Base-by-base conservation (phyloP, 345 rosid species). In the Aquilaria sinensis region DNA sequence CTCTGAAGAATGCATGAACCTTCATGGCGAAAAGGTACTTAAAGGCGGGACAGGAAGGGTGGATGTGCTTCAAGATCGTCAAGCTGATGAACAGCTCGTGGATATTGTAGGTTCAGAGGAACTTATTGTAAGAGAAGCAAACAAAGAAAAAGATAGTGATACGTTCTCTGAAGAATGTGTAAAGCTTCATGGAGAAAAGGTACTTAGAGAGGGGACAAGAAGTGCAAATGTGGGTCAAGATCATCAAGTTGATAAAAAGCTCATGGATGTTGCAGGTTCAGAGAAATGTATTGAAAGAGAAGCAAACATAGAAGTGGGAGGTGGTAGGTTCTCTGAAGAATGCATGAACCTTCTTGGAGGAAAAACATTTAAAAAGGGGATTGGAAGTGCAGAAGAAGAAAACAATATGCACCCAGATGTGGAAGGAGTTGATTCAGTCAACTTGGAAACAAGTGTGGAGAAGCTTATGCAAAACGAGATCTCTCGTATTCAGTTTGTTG, bases 361-460 rank as follows among this genome's bases (percentile, higher is more conserved):
- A 11, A 33, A 53, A 41, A 41, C 66, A 37, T 29, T 13, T 7
- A 41, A 5, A 52, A 34, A 53, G 37, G 54, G 4, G 46, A 10
- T 53, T 57, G 46, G 31, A n/a, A 43, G 31, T 31, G 3, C 31
- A 1, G 60, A 54, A 23, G 54, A 4, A 13, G 78, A 70, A 58
- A 72, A 29, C 43, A 72, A 70, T 55, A 62, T 47, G 45, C 67
- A 56, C 37, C 37, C 23, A 47, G 63, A 53, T 46, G 46, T 56
- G 15, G 61, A 46, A 32, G 75, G 66, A 30, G 14, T 49, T 56
- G 47, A 61, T 60, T 9, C 58, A 47, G 70, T 11, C 55, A 70
- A 65, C 59, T 41, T 51, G n/a, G 70, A 64, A 72, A 69, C 65
- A 64, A 67, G 74, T 63, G 12, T 63, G 15, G 83, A 79, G 81